phyloP scores from a whole-genome alignment of 2,329 filamentous ascomycete genomes.

The Sarocladiaceae sp. region DNA sequence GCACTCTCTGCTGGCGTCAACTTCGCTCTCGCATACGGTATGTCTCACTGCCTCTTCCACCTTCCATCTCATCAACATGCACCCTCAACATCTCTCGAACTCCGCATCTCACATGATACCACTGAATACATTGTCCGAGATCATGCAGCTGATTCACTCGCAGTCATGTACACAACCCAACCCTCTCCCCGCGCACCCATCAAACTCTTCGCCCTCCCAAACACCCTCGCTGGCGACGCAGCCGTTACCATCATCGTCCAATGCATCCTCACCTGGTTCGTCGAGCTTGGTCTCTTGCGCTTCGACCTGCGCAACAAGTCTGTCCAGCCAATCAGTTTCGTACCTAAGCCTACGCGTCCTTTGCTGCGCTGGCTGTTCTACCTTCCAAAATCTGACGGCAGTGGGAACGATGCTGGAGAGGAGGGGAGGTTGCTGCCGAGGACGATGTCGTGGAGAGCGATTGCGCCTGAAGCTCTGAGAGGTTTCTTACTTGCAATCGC shows the following conservation, averaged over 20 bases:
- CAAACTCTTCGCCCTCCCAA: constrained; percentile 42
- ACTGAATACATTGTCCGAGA: background rate
- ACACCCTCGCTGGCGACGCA: constrained; percentile 42
- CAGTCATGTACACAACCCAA: constrained; percentile 41
- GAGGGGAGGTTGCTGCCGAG: background rate
- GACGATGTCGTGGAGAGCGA: background rate
- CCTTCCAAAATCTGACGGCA: constrained; percentile 23
- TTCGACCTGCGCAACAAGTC: constrained; percentile 36
- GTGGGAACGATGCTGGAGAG: background rate
- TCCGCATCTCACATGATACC: background rate
- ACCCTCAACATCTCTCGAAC: too few species aligned
- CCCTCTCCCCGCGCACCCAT: constrained; percentile 31
- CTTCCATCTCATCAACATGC: background rate
- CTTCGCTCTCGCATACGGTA: constrained; percentile 46
- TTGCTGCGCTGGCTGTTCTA: constrained; percentile 39
- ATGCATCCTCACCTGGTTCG: constrained; percentile 43
- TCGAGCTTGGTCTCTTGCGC: constrained; percentile 41
- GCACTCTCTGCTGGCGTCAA: constrained; percentile 44
- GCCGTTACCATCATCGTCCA: constrained; percentile 46
- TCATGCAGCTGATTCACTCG: background rate
- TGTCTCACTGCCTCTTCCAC: constrained; percentile 11
- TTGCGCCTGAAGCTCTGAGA: constrained; percentile 19
- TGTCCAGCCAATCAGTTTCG: constrained; percentile 41
- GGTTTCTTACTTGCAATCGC: constrained; percentile 23
- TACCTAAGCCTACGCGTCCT: constrained; percentile 26